These are phyloP conservation scores for Podospora fimiseda DNA, from an alignment of 495 filamentous ascomycete genomes.

Conservation along the genomic window DNA sequence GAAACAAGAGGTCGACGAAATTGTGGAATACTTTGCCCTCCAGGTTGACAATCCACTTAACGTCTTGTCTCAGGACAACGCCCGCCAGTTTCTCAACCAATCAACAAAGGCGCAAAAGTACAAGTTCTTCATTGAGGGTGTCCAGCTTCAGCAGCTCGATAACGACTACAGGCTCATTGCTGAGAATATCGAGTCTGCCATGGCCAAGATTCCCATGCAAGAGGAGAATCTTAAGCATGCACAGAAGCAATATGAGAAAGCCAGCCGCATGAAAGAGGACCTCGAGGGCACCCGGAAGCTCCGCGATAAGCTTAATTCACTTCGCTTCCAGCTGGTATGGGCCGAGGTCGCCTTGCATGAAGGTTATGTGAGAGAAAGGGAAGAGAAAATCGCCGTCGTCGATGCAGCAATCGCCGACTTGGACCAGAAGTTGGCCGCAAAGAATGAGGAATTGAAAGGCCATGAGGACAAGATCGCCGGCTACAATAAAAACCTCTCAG, in stretches of 20 bases:
- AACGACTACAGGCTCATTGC: constrained; percentile 80
- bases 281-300: constrained; percentile 53
- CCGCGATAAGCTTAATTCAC: constrained; percentile 42
- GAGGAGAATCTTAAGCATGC: constrained; percentile 60
- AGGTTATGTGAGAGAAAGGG: constrained; percentile 22
- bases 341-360: constrained; percentile 53
- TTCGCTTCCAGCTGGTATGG: constrained; percentile 63
- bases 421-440: constrained; percentile 21
- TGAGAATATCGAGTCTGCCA: constrained; percentile 41
- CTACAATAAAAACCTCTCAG: neutral
- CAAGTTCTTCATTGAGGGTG: constrained; percentile 93
- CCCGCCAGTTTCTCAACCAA: constrained; percentile 83
- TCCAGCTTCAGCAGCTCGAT: constrained; percentile 86
- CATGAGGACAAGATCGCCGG: constrained; percentile 27
- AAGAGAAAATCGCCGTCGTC: constrained; percentile 28
- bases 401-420: constrained; percentile 23
- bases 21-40: constrained; percentile 85
- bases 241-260: constrained; percentile 32
- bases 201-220: constrained; percentile 38
- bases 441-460: constrained; percentile 20
- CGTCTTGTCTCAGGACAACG: constrained; percentile 93
- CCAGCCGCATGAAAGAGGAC: constrained; percentile 44
- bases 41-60: constrained; percentile 98
- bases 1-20: constrained; percentile 82
- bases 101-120: constrained; percentile 82